Evolutionary conservation across 106 monocot genomes (phyloP), one percentile per base, ranked within the genome.

Genomic region (Hemerocallis citrina): DNA sequence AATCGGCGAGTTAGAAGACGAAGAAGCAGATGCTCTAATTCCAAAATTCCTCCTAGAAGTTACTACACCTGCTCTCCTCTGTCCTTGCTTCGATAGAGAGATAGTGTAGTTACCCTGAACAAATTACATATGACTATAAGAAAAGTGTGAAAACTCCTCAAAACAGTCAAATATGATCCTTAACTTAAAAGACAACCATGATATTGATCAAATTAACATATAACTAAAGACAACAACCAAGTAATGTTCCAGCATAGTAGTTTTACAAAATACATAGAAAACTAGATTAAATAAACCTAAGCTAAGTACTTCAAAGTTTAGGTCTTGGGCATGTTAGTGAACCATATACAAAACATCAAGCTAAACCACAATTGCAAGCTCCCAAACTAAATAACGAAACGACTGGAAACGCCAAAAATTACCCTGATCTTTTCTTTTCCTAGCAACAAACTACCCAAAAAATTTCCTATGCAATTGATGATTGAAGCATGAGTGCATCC

Each of bases 1-100:
- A 27, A 89, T 78, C 15, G 81, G 74, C 7, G 77, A 69, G 23
- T 50, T 38, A 3, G 37, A 33, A 6, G 68, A 66, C 0, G 83
- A 74, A 61, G 29, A 51, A 4, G 55, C 57, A 0, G 75, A 72
- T n/a, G 79, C 85, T 59, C 72, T 63, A 32, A 77, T 55, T 32
- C 32, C 25, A 20, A 8, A 36, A 28, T 49, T 72, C 48, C 77
- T 62, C 23, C 63, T 51, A 34, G n/a, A 47, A 17, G 46, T 51
- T 30, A 42, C 31, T 7, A 61, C 15, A 52, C 20, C 17, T 14
- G 51, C 50, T 44, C 14, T 61, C 58, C 73, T 75, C 56, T 25
- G 64, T 20, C 54, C 64, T 31, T 34, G 57, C 54, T 55, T 63
- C 2, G 39, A 15, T 15, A 48, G 6, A 42, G 72, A 75, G 31